These are phyloP conservation scores for Trypanosoma melophagium DNA, from an alignment of 208 protist genomes.

Conservation along the genomic window DNA sequence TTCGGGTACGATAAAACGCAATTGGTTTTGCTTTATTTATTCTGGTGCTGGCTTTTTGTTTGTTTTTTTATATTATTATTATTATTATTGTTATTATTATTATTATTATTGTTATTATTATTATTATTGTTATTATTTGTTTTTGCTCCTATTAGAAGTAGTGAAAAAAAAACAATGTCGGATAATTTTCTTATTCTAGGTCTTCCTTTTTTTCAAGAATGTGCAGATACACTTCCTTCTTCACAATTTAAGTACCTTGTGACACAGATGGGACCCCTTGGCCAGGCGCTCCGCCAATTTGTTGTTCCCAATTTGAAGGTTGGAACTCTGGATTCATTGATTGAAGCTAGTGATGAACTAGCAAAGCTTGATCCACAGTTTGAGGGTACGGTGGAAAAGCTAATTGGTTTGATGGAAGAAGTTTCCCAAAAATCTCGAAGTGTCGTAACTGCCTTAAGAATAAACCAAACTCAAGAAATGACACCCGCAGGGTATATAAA, in stretches of 20 bases:
- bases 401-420: slow-evolving; percentile 84
- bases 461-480: slow-evolving; percentile 87
- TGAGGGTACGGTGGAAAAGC: slow-evolving; percentile 75
- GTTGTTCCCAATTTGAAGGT: slow-evolving; percentile 76
- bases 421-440: slow-evolving; percentile 69
- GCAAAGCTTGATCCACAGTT: slow-evolving; percentile 74
- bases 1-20: too few species aligned
- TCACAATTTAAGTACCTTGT: slow-evolving; percentile 76
- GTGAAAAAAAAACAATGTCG: slow-evolving; percentile 44
- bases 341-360: slow-evolving; percentile 89
- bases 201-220: slow-evolving; percentile 74
- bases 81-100: neutral
- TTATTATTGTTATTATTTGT: neutral
- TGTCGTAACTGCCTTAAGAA: slow-evolving; percentile 76
- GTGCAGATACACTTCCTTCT: slow-evolving; percentile 57
- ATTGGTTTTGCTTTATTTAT: too few species aligned
- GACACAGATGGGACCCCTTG: slow-evolving; percentile 61
- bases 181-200: slow-evolving; percentile 81
- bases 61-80: too few species aligned
- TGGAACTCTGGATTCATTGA: slow-evolving; percentile 87
- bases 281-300: slow-evolving; percentile 76
- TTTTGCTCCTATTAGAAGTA: neutral
- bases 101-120: neutral
- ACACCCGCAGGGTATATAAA: slow-evolving; percentile 82
- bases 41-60: too few species aligned